These are phyloP conservation scores for Dioszegia aurantiaca DNA, from an alignment of 768 basidiomycete species.

Conservation along the genomic window DNA sequence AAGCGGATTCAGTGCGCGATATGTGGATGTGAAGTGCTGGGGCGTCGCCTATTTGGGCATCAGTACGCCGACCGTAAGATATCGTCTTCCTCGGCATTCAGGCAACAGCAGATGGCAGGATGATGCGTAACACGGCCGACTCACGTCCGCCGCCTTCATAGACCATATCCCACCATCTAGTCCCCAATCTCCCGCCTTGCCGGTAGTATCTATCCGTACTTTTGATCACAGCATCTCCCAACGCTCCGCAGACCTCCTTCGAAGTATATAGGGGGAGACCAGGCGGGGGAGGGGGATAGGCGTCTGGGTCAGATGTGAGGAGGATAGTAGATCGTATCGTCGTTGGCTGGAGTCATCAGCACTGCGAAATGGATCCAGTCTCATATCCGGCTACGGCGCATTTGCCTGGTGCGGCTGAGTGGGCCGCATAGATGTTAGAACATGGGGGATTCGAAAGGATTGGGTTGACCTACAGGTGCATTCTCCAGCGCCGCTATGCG, in stretches of 20 bases:
- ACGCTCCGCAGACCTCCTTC: constrained; percentile 17
- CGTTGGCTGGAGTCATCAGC: not conserved
- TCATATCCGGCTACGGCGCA: too few species aligned
- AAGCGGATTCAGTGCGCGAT: constrained; percentile 18
- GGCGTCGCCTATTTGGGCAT: constrained; percentile 9
- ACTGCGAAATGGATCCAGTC: too few species aligned
- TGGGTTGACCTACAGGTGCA: constrained; percentile 45
- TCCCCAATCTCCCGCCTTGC: constrained; percentile 23
- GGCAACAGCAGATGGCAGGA: too few species aligned
- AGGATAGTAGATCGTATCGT: constrained; percentile 27
- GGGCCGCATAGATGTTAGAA: too few species aligned
- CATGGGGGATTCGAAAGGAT: too few species aligned
- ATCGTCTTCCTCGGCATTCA: too few species aligned
- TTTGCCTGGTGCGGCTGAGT: too few species aligned
- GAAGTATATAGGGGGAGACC: constrained; percentile 20
- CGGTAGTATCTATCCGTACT: constrained; percentile 33
- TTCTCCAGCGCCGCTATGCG: constrained; percentile 61
- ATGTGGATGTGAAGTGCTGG: constrained; percentile 31
- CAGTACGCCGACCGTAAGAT: too few species aligned
- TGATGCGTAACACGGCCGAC: too few species aligned
- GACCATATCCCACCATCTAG: constrained; percentile 36
- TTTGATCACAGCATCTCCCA: constrained; percentile 28
- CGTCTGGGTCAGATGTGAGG: constrained; percentile 32
- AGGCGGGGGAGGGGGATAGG: constrained; percentile 33
- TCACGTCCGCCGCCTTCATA: constrained; percentile 11